Percentiles rank a stretch among this genome's conserved stretches.
phyloP scores from a whole-genome alignment of 208 protist species.

The Crithidia sp. region DNA sequence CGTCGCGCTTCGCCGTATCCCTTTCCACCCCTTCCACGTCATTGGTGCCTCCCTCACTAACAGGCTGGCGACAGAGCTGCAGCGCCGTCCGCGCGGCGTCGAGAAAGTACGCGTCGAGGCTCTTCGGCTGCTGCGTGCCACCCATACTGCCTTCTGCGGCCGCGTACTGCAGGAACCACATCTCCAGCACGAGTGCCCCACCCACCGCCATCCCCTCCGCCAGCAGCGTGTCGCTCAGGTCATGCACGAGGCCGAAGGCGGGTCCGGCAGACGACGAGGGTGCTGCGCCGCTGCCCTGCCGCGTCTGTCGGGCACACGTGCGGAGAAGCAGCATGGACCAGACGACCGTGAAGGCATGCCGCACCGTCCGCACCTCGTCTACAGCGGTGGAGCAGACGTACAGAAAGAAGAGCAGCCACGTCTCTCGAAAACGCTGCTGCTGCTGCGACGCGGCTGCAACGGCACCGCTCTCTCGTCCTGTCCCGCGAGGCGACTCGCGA shows the following conservation, averaged over 20 bases:
- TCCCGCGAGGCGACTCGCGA: too few relatives aligned
- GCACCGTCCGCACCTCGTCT: slow-evolving; percentile 22
- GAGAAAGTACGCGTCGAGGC: slow-evolving; percentile 28
- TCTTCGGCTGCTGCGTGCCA: neutral
- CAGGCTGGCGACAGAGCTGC: slow-evolving; percentile 18
- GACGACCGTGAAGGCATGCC: slow-evolving; percentile 25
- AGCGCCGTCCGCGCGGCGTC: slow-evolving; percentile 25
- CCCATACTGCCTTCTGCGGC: neutral
- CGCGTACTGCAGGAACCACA: slow-evolving; percentile 48
- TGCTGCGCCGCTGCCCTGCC: slow-evolving; percentile 1
- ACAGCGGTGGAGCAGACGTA: slow-evolving; percentile 26
- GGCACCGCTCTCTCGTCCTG: too few relatives aligned
- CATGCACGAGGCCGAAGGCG: slow-evolving; percentile 33
- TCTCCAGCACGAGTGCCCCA: slow-evolving; percentile 50
- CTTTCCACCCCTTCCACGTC: neutral
- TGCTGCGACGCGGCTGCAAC: neutral
- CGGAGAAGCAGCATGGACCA: slow-evolving; percentile 47
- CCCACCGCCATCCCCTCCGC: slow-evolving; percentile 38
- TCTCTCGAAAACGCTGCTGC: slow-evolving; percentile 38
- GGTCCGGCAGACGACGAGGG: neutral
- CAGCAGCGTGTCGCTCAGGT: slow-evolving; percentile 48
- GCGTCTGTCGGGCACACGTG: slow-evolving; percentile 30
- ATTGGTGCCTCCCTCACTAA: neutral
- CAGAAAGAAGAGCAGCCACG: slow-evolving; percentile 47
- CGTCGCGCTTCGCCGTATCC: too few relatives aligned